A percentile compares a stretch with the other conserved stretches of the same genome.
These are phyloP conservation scores for Parsonsia alboflavescens DNA, from an alignment of 257 asterid genomes.

Conservation along the genomic window DNA sequence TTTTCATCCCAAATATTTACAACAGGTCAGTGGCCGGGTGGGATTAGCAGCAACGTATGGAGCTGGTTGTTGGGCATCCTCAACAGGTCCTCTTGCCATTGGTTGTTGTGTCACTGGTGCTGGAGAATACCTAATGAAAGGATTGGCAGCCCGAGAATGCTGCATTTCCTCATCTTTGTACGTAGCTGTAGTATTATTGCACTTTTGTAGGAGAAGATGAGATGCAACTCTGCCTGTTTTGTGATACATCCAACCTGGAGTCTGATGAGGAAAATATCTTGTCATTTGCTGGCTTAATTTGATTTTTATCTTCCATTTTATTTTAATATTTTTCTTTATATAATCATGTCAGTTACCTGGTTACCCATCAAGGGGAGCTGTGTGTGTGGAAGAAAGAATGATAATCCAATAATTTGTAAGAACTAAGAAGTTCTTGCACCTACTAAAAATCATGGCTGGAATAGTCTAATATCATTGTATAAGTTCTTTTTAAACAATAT, in stretches of 20 bases:
- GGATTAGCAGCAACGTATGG: conserved; percentile 95
- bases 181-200: conserved; percentile 6
- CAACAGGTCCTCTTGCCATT: conserved; percentile 49
- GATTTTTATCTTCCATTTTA: background rate
- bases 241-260: background rate
- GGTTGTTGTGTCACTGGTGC: conserved; percentile 97
- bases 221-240: background rate
- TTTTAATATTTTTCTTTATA: background rate
- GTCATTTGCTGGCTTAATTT: background rate
- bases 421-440: background rate
- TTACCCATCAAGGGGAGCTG: background rate
- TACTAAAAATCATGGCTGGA: background rate
- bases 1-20: background rate
- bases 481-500: background rate
- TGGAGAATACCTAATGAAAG: conserved; percentile 88
- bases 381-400: background rate
- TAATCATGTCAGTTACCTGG: background rate
- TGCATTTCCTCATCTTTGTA: conserved; percentile 72
- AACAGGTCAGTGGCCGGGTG: conserved; percentile 85
- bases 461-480: background rate
- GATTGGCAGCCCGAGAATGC: conserved; percentile 82
- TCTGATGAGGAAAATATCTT: background rate
- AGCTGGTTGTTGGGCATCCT: conserved; percentile 94
- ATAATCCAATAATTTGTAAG: background rate
- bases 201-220: background rate